Evolutionary conservation across 371 early-diverging fungal genomes (phyloP).

Genomic region (Rhizomucor pusillus): DNA sequence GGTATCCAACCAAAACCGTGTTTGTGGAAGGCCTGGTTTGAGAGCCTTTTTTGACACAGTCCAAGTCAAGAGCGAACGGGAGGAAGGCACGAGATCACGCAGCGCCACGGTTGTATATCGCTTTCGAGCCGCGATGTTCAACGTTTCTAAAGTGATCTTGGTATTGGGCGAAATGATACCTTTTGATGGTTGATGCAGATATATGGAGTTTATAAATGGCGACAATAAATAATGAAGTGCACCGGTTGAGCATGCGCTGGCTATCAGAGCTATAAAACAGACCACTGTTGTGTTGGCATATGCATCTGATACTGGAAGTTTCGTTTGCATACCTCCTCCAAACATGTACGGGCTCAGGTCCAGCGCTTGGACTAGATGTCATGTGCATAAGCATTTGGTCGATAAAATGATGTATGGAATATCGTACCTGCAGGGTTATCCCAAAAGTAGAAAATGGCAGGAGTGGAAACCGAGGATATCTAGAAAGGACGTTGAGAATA

Average conservation of each 20-base stretch:
- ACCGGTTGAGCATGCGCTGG: constrained; percentile 48
- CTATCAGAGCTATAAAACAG: constrained; percentile 30
- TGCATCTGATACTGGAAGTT: neutral
- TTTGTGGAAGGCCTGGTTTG: constrained; percentile 21
- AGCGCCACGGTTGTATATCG: constrained; percentile 30
- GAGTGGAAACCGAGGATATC: constrained; percentile 40
- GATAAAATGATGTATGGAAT: neutral
- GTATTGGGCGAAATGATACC: constrained; percentile 35
- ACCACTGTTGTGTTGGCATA: constrained; percentile 7
- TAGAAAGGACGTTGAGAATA: constrained; percentile 6
- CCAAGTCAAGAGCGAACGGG: constrained; percentile 36
- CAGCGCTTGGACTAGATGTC: constrained; percentile 11
- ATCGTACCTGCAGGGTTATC: constrained; percentile 38
- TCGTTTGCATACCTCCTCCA: constrained; percentile 30
- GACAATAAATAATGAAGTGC: constrained; percentile 40
- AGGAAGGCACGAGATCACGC: constrained; percentile 25
- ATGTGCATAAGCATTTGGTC: constrained; percentile 10
- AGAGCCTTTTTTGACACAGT: constrained; percentile 21
- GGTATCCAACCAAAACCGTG: constrained; percentile 46
- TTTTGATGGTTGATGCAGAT: constrained; percentile 19
- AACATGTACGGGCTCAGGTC: constrained; percentile 34
- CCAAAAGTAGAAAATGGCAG: constrained; percentile 44
- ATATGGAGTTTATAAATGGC: constrained; percentile 38
- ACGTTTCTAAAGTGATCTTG: constrained; percentile 37
- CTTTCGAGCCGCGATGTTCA: constrained; percentile 33